Base-by-base conservation (phyloP, 1,139 yeast genomes). In the Geotrichum carabidarum region DNA sequence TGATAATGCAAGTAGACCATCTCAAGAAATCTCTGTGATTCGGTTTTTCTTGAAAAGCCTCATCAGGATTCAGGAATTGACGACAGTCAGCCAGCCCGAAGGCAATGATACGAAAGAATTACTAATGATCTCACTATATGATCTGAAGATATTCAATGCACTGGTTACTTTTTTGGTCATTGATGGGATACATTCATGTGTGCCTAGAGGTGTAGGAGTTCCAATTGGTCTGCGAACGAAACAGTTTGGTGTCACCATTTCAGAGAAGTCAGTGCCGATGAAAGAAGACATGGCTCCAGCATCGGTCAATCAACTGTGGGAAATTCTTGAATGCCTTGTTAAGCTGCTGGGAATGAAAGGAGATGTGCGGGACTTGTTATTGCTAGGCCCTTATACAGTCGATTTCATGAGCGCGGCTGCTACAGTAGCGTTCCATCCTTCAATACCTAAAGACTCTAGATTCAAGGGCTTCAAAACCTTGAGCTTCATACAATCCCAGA, bases 51-150 rank as follows among this genome's bases (percentile, higher is more conserved):
- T 53, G n/a, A 36, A 27, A 31, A 50, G 44, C 15, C 32, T 55
- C 14, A 35, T 27, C 11, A 42, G 44, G 35, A 51, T 55, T 22
- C 54, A 54, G 40, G 50, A 47, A 12, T 17, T 47, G 31, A 48
- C 57, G 8, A 36, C 48, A 8, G 42, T 32, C 30, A n/a, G 44
- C 9, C 14, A 17, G 8, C 12, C 8, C n/a, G 46, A 11, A 14
- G 37, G 36, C 14, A 35, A 48, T 12, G 36, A 27, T 12, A 48
- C 32, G n/a, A 43, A 42, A 18, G 56, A 52, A 15, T 32, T 55
- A 36, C 78, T 91, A 17, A 74, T 85, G 7, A 84, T 91, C 14
- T 87, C 97, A 0, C 73, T 91, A 9, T 91, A 88, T 64, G 98
- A 91, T 66, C 82, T 91, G 75, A 84, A 83, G 65, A 78, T 81